A percentile compares a stretch with the other conserved stretches of the same genome.
phyloP scores from a whole-genome alignment of 2,329 filamentous ascomycete genomes.

The Fusarium luffae region DNA sequence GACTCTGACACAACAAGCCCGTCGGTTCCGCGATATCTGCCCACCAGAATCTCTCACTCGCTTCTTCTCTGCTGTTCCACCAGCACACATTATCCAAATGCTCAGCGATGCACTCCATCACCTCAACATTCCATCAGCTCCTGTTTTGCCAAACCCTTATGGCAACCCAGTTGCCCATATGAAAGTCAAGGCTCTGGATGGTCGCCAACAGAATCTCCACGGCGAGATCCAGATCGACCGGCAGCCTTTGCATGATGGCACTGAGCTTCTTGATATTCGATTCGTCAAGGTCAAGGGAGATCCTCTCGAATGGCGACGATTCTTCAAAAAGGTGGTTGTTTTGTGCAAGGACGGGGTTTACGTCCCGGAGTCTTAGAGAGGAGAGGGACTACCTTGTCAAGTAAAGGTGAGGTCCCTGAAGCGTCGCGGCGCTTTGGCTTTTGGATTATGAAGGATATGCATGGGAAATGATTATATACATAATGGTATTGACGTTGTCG shows the following conservation, averaged over 20 bases:
- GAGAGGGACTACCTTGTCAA: slow-evolving; percentile 33
- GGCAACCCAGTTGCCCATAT: slow-evolving; percentile 71
- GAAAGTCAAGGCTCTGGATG: slow-evolving; percentile 79
- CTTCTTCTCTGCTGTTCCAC: slow-evolving; percentile 87
- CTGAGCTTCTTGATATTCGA: slow-evolving; percentile 81
- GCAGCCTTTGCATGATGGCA: slow-evolving; percentile 65
- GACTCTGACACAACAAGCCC: slow-evolving; percentile 88
- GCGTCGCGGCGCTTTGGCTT: background rate
- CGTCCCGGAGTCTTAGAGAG: slow-evolving; percentile 56
- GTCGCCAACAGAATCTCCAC: slow-evolving; percentile 75
- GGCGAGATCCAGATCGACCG: slow-evolving; percentile 80
- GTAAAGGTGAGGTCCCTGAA: background rate
- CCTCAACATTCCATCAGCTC: slow-evolving; percentile 80
- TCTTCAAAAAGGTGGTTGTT: slow-evolving; percentile 96
- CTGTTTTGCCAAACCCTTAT: slow-evolving; percentile 58
- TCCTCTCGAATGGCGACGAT: slow-evolving; percentile 93
- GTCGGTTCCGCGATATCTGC: slow-evolving; percentile 89
- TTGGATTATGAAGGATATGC: slow-evolving; percentile 9
- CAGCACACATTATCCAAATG: slow-evolving; percentile 80
- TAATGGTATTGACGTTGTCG: slow-evolving; percentile 1
- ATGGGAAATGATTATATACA: slow-evolving; percentile 1
- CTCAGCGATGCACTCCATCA: slow-evolving; percentile 84
- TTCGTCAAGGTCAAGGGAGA: slow-evolving; percentile 97
- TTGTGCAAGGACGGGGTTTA: slow-evolving; percentile 88
- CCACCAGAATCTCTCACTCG: slow-evolving; percentile 87